These are phyloP conservation scores for Mycena capillaripes DNA, from an alignment of 768 basidiomycete species.

Conservation along the genomic window DNA sequence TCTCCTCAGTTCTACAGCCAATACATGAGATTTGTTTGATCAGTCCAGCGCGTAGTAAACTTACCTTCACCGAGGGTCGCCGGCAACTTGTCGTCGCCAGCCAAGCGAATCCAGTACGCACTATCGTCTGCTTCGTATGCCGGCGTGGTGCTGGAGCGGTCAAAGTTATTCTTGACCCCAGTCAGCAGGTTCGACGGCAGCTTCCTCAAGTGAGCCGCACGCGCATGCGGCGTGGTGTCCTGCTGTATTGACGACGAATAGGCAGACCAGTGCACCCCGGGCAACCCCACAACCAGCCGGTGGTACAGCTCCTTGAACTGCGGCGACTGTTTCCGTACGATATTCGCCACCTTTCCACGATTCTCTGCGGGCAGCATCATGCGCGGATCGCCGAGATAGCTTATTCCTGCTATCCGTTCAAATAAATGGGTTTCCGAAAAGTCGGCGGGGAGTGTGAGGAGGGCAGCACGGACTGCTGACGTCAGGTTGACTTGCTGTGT, in stretches of 20 bases:
- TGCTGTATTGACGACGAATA: slow-evolving; percentile 73
- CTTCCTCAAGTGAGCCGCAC: slow-evolving; percentile 82
- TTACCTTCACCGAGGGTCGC: slow-evolving; percentile 67
- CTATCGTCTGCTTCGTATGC: slow-evolving; percentile 74
- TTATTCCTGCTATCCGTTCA: slow-evolving; percentile 86
- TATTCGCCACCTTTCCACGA: slow-evolving; percentile 93
- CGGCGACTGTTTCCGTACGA: slow-evolving; percentile 83
- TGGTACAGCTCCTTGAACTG: slow-evolving; percentile 94
- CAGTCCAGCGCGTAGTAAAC: slow-evolving; percentile 29
- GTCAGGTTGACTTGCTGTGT: slow-evolving; percentile 95
- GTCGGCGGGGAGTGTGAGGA: slow-evolving; percentile 85
- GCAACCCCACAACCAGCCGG: slow-evolving; percentile 80
- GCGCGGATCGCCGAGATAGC: slow-evolving; percentile 91
- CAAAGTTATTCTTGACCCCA: slow-evolving; percentile 68
- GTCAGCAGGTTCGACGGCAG: slow-evolving; percentile 78
- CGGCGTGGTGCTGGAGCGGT: slow-evolving; percentile 47
- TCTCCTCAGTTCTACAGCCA: slow-evolving; percentile 71
- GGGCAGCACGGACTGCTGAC: slow-evolving; percentile 90
- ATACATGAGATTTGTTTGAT: neutral
- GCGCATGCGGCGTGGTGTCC: slow-evolving; percentile 76
- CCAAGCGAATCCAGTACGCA: slow-evolving; percentile 82
- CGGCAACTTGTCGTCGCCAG: slow-evolving; percentile 71
- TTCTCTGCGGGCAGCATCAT: slow-evolving; percentile 97
- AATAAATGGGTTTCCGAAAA: slow-evolving; percentile 91
- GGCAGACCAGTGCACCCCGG: slow-evolving; percentile 82